Evolutionary conservation across 1,284 basidiomycete genomes (phyloP).

Genomic region (Sphaerobolus stellatus): DNA sequence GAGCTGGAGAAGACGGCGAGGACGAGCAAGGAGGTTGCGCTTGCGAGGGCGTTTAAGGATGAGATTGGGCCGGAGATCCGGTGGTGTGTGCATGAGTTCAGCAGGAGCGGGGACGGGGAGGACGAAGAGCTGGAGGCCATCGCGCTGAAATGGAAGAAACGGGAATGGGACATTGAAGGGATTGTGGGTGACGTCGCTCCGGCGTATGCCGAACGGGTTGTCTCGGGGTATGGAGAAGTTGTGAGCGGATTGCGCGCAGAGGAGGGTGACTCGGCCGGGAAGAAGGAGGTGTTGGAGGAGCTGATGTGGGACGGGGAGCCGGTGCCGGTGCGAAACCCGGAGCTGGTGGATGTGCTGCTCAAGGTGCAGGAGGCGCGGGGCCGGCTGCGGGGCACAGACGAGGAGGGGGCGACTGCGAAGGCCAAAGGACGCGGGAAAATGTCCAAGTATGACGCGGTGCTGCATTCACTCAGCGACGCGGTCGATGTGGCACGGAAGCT

Average conservation of each 20-base stretch:
- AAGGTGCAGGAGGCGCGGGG: conserved; percentile 79
- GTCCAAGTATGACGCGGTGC: conserved; percentile 80
- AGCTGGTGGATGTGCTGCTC: conserved; percentile 85
- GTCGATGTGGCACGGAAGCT: conserved; percentile 80
- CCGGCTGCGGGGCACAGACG: conserved; percentile 43
- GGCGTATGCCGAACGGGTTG: conserved; percentile 58
- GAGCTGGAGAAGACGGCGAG: conserved; percentile 64
- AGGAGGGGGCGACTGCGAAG: conserved; percentile 38
- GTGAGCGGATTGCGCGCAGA: conserved; percentile 52
- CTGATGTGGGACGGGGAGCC: conserved; percentile 81
- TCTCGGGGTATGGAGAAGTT: conserved; percentile 65
- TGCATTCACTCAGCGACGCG: conserved; percentile 83
- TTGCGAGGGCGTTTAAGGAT: conserved; percentile 84
- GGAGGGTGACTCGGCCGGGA: conserved; percentile 19
- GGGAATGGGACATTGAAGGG: conserved; percentile 80
- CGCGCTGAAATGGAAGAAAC: conserved; percentile 28
- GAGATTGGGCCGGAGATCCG: conserved; percentile 89
- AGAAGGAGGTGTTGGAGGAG: conserved; percentile 49
- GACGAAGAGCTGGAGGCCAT: conserved; percentile 6
- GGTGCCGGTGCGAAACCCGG: conserved; percentile 86
- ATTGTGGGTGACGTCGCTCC: conserved; percentile 74
- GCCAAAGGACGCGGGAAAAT: conserved; percentile 60
- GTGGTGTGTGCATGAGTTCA: conserved; percentile 87
- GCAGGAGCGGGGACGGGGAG: conserved; percentile 42
- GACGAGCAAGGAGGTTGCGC: conserved; percentile 89